These are phyloP conservation scores for Leishmania braziliensis DNA, from an alignment of 208 protist species.

Conservation along the genomic window DNA sequence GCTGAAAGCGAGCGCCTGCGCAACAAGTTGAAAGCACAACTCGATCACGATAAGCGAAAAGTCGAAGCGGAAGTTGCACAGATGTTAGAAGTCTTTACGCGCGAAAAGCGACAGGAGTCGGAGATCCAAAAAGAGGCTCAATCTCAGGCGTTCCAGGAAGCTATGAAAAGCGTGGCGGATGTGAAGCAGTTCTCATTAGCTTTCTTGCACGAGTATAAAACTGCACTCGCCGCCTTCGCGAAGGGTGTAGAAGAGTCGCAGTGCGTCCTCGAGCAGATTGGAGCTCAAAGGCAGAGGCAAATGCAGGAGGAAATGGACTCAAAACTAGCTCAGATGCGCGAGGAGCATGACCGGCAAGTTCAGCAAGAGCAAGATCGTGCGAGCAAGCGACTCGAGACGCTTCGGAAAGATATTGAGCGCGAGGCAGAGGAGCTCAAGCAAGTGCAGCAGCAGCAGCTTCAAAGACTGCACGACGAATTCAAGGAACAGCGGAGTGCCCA, in stretches of 20 bases:
- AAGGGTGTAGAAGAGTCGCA: constrained; percentile 32
- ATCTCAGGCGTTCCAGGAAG: constrained; percentile 34
- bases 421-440: constrained; percentile 25
- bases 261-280: constrained; percentile 25
- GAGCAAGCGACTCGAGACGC: constrained; percentile 15
- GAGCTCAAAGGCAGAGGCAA: constrained; percentile 29
- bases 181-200: constrained; percentile 25
- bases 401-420: constrained; percentile 13
- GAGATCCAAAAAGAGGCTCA: constrained; percentile 44
- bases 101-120: constrained; percentile 36
- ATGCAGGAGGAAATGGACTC: constrained; percentile 25
- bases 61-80: constrained; percentile 36
- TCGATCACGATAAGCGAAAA: constrained; percentile 46
- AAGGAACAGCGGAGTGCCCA: constrained; percentile 13
- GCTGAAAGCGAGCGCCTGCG: constrained; percentile 29
- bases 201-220: constrained; percentile 34
- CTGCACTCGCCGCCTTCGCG: constrained; percentile 25
- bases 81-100: constrained; percentile 40
- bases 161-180: constrained; percentile 12
- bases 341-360: constrained; percentile 21
- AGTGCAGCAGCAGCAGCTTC: constrained; percentile 20
- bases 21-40: constrained; percentile 32
- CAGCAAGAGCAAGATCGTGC: constrained; percentile 27
- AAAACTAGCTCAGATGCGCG: constrained; percentile 22
- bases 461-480: constrained; percentile 25